Evolutionary conservation across 305 asterid species (phyloP), one percentile per base, ranked within the genome.

Genomic region (Fraxinus dipetala): DNA sequence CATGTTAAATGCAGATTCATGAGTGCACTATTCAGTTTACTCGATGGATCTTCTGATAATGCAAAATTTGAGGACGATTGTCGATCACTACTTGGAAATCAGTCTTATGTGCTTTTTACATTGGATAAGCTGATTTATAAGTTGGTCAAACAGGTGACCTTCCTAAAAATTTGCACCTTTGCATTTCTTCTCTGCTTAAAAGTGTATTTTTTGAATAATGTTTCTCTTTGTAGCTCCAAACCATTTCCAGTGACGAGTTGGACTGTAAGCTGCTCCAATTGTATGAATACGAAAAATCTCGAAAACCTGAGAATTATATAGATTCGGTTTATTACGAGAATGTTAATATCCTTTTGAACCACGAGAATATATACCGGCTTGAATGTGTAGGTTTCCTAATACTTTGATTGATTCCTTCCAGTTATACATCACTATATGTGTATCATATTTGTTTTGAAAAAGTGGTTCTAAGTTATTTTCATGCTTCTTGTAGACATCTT

Each of bases 21-120:
- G 92, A 85, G 90, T 83, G 92, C 99, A 28, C 81, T 97, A 79
- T 95, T 95, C 82, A 89, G 98, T 87, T 93, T 97, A 87, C 98
- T 97, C 20, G 98, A 95, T 87, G 98, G 99, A 85, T 92, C 99
- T 78, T 88, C 93, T 79, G 99, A 97, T 83, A 97, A 95, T 86
- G 59, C 97, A 22, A 95, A 92, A 88, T 97, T 92, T 82, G 99
- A 97, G 90, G 99, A 97, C 85, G 98, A 97, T 81, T 97, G 98
- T 69, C 95, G 99, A 69, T 89, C 94, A 43, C 84, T 95, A 76
- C 92, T 97, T 85, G 99, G 99, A 79, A 97, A 97, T 80, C 98
- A 92, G 84, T 93, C 99, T 22, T 97, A 95, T 84, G 92, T 95
- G 83, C 90, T 97, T 10, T 97, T 97, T 90, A 97, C 99, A 61